These are phyloP conservation scores for Kuraishia piskuri DNA, from an alignment of 805 yeast genomes.

Conservation along the genomic window DNA sequence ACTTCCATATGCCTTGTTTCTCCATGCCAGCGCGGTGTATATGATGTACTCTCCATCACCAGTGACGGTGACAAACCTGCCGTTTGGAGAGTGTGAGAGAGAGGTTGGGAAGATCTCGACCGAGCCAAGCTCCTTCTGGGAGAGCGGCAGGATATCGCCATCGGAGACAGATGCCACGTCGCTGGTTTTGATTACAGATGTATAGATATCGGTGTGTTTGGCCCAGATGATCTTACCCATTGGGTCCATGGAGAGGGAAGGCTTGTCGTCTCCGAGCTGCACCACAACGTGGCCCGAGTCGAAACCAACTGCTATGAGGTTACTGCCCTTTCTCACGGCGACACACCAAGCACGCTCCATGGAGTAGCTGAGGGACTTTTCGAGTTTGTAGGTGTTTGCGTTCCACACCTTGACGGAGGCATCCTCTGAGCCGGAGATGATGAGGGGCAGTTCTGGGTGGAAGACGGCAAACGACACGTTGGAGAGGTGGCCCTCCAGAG, in stretches of 20 bases:
- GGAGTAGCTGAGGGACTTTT: conserved; percentile 83
- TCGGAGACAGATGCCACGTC: conserved; percentile 63
- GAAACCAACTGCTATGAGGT: conserved; percentile 83
- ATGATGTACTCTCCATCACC: conserved; percentile 98
- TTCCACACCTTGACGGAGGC: conserved; percentile 94
- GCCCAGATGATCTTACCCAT: conserved; percentile 90
- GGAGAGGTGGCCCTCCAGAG: conserved; percentile 86
- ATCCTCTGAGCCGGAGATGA: conserved; percentile 95
- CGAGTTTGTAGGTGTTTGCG: conserved; percentile 86
- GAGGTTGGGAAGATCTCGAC: conserved; percentile 89
- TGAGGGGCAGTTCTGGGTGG: conserved; percentile 95
- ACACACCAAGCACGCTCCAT: conserved; percentile 97
- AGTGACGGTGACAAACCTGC: conserved; percentile 91
- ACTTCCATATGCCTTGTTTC: conserved; percentile 87
- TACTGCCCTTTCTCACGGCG: conserved; percentile 62
- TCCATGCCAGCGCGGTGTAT: conserved; percentile 96
- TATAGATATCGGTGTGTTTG: conserved; percentile 82
- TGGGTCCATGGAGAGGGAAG: conserved; percentile 87
- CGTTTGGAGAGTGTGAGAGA: conserved; percentile 90
- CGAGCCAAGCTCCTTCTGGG: conserved; percentile 86
- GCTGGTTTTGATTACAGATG: conserved; percentile 62
- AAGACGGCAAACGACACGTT: conserved; percentile 95
- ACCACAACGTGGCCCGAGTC: conserved; percentile 90
- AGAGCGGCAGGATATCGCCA: conserved; percentile 71
- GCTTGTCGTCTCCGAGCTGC: conserved; percentile 90